Percentiles rank a stretch among this genome's conserved stretches.
These are phyloP conservation scores for Botryosphaeria agaves DNA, from an alignment of 2,329 filamentous ascomycete genomes.

Conservation along the genomic window DNA sequence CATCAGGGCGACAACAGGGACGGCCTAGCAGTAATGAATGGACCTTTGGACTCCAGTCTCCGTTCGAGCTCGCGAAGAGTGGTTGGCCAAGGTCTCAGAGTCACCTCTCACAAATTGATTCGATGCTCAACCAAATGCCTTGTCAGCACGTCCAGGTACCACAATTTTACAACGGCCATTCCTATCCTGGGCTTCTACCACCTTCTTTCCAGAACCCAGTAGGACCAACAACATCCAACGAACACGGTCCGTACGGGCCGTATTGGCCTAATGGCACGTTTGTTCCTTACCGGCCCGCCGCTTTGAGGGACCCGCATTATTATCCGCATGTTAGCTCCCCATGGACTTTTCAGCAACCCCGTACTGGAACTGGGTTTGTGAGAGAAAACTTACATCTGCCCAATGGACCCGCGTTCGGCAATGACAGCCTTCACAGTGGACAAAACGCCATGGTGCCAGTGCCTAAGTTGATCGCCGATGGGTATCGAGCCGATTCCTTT, in stretches of 20 bases:
- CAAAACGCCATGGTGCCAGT: too few relatives aligned
- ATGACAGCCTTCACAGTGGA: too few relatives aligned
- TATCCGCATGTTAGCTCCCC: too few relatives aligned
- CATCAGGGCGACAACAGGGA: too few relatives aligned
- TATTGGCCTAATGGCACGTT: slow-evolving; percentile 48
- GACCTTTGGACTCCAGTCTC: not conserved
- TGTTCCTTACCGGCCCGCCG: slow-evolving; percentile 41
- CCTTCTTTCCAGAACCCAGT: slow-evolving; percentile 39
- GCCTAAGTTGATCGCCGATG: too few relatives aligned
- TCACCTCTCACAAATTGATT: slow-evolving; percentile 37
- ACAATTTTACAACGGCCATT: slow-evolving; percentile 27
- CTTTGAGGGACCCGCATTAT: slow-evolving; percentile 37
- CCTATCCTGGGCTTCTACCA: slow-evolving; percentile 41
- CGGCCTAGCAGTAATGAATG: too few relatives aligned
- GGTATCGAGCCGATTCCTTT: too few relatives aligned
- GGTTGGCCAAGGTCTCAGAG: slow-evolving; percentile 14
- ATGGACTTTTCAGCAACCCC: too few relatives aligned
- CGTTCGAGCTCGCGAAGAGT: not conserved
- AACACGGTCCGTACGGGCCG: slow-evolving; percentile 39
- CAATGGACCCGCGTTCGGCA: too few relatives aligned
- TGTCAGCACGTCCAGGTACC: slow-evolving; percentile 22
- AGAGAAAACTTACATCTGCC: too few relatives aligned
- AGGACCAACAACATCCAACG: slow-evolving; percentile 40
- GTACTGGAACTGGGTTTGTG: too few relatives aligned
- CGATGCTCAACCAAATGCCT: slow-evolving; percentile 40